Conservation (phyloP, 192 early-diverging fungal species). For the Coemansia sp. region DNA sequence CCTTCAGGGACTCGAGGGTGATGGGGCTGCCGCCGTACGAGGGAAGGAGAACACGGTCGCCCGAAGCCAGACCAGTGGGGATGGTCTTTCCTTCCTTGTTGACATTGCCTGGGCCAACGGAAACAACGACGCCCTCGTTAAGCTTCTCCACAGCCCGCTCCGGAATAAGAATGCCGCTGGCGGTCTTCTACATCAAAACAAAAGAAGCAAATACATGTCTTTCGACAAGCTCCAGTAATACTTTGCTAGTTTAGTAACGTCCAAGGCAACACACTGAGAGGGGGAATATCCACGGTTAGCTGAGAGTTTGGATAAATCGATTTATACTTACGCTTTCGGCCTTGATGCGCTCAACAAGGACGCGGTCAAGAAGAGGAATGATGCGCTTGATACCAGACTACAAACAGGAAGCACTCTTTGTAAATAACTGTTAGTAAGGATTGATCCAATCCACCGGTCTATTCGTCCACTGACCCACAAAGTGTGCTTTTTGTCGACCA, state of each 20-base stretch:
- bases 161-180: conserved; percentile 93
- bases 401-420: background rate
- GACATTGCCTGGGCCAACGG: conserved; percentile 87
- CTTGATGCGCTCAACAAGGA: conserved; percentile 97
- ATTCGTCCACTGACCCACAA: background rate
- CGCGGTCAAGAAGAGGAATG: conserved; percentile 96
- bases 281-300: too few species aligned
- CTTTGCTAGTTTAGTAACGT: too few species aligned
- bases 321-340: conserved; percentile 61
- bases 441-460: background rate
- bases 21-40: conserved; percentile 91
- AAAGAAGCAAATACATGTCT: too few species aligned
- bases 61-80: conserved; percentile 78
- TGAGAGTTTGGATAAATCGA: background rate
- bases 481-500: background rate
- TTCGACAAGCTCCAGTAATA: too few species aligned
- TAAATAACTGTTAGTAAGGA: background rate
- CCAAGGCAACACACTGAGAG: too few species aligned
- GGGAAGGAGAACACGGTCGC: conserved; percentile 95
- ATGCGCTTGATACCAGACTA: conserved; percentile 72
- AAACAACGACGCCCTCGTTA: conserved; percentile 95
- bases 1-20: conserved; percentile 71
- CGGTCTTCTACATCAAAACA: conserved; percentile 87
- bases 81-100: conserved; percentile 83
- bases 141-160: conserved; percentile 98